A percentile compares a stretch with the other conserved stretches of the same genome.
Evolutionary conservation across 805 yeast genomes (phyloP).

Genomic region (Wickerhamiella bombiphila): DNA sequence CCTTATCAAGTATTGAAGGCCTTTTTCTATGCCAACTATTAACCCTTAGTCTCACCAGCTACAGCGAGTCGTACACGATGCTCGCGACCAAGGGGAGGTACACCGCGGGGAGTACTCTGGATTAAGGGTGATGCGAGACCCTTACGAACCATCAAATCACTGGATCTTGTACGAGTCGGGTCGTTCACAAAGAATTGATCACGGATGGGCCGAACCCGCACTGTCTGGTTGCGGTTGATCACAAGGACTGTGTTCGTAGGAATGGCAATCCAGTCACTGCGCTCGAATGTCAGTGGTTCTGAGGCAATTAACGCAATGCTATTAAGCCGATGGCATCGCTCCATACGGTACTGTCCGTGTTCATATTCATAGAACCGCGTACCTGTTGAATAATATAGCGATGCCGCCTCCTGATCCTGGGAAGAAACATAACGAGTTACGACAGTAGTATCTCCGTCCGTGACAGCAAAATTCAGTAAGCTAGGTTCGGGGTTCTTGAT

Average conservation of each 20-base stretch:
- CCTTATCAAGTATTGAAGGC: no score
- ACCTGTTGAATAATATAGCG: slow-evolving; percentile 87
- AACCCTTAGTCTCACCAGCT: no score
- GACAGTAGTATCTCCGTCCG: slow-evolving; percentile 79
- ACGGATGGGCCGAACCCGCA: slow-evolving; percentile 72
- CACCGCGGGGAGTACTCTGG: slow-evolving; percentile 30
- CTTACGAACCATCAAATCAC: slow-evolving; percentile 72
- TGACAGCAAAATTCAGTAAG: slow-evolving; percentile 80
- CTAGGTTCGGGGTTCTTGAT: slow-evolving; percentile 48
- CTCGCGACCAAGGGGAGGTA: slow-evolving; percentile 71
- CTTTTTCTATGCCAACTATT: no score
- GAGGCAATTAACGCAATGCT: slow-evolving; percentile 94
- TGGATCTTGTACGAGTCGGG: slow-evolving; percentile 52
- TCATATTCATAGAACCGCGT: slow-evolving; percentile 77
- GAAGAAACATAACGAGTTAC: slow-evolving; percentile 83
- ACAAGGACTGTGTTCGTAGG: slow-evolving; percentile 73
- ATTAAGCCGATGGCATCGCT: slow-evolving; percentile 79
- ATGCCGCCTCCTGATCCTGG: slow-evolving; percentile 87
- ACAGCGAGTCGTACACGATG: slow-evolving; percentile 29
- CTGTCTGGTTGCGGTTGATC: slow-evolving; percentile 73
- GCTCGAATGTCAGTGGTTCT: slow-evolving; percentile 90
- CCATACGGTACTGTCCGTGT: slow-evolving; percentile 90
- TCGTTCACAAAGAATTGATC: slow-evolving; percentile 78
- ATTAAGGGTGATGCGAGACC: slow-evolving; percentile 93
- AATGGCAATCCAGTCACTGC: slow-evolving; percentile 95